Conservation (phyloP, 345 rosid genomes). For the Dipteronia sinensis region DNA sequence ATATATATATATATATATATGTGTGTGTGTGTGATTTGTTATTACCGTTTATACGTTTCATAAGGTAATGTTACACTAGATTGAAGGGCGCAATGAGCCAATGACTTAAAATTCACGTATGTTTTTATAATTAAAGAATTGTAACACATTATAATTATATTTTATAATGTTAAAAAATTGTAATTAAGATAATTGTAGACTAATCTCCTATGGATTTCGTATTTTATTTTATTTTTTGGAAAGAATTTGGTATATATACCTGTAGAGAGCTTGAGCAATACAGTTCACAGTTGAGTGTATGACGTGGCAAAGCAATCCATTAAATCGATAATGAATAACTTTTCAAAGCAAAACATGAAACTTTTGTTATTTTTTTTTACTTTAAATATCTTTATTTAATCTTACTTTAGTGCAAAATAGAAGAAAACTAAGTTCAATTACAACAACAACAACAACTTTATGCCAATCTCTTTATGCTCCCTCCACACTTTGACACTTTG, state of each 20-base stretch:
- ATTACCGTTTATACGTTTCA: no score
- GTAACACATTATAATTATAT: no score
- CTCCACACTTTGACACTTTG: slow-evolving; percentile 29
- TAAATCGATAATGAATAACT: not conserved
- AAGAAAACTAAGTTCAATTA: not conserved
- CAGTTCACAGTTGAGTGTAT: not conserved
- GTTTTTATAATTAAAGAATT: no score
- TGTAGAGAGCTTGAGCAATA: not conserved
- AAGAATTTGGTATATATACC: not conserved
- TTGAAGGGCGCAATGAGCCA: no score
- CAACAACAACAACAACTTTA: slow-evolving; percentile 8
- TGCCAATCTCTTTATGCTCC: slow-evolving; percentile 21
- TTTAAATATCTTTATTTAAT: not conserved
- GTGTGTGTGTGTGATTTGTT: no score
- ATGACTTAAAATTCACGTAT: not conserved
- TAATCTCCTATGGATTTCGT: no score
- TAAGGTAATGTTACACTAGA: no score
- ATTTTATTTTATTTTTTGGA: no score
- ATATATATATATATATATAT: no score
- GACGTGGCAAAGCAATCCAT: slow-evolving; percentile 6
- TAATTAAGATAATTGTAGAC: no score
- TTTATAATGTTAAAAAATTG: no score
- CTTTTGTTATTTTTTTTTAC: slow-evolving; percentile 14
- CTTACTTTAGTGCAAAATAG: not conserved
- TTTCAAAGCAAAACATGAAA: slow-evolving; percentile 25